Percentiles rank a stretch among this genome's conserved stretches.
Evolutionary conservation across 371 early-diverging fungal species (phyloP).

Genomic region (Mucor ambiguus): DNA sequence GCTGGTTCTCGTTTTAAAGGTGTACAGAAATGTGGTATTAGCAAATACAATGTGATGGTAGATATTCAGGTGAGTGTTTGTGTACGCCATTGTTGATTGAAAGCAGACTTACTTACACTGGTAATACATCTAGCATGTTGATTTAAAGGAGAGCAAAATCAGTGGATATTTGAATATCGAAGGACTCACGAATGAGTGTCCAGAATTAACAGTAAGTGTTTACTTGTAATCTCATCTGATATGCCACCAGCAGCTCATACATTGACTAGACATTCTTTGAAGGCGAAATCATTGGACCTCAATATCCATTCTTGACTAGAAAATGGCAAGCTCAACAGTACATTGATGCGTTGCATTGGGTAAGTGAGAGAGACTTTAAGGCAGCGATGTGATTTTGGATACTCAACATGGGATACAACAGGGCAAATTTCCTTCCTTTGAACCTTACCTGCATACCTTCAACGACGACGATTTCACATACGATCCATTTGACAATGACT

Average conservation of each 20-base stretch:
- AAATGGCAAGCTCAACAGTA: conserved; percentile 86
- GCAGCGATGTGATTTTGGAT: background rate
- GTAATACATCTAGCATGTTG: conserved; percentile 64
- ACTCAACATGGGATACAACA: background rate
- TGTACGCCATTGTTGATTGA: background rate
- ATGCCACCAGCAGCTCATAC: background rate
- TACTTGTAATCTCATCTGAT: background rate
- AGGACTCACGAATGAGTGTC: conserved; percentile 79
- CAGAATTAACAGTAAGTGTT: conserved; percentile 41
- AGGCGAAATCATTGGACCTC: conserved; percentile 82
- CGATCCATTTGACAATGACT: conserved; percentile 65
- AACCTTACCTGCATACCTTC: conserved; percentile 57
- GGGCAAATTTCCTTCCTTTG: conserved; percentile 47
- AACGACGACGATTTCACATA: conserved; percentile 68
- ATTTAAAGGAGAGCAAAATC: conserved; percentile 68
- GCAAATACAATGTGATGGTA: conserved; percentile 73
- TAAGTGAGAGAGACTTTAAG: conserved; percentile 26
- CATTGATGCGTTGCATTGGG: conserved; percentile 84
- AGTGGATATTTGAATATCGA: conserved; percentile 84
- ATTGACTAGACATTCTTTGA: conserved; percentile 74
- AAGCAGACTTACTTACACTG: background rate
- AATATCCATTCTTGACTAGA: conserved; percentile 77
- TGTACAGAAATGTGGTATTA: conserved; percentile 67
- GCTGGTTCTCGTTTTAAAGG: conserved; percentile 73
- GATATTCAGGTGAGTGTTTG: conserved; percentile 67